These are phyloP conservation scores for Phytophthora aleatoria DNA, from an alignment of 352 stramenopile genomes.

Conservation along the genomic window DNA sequence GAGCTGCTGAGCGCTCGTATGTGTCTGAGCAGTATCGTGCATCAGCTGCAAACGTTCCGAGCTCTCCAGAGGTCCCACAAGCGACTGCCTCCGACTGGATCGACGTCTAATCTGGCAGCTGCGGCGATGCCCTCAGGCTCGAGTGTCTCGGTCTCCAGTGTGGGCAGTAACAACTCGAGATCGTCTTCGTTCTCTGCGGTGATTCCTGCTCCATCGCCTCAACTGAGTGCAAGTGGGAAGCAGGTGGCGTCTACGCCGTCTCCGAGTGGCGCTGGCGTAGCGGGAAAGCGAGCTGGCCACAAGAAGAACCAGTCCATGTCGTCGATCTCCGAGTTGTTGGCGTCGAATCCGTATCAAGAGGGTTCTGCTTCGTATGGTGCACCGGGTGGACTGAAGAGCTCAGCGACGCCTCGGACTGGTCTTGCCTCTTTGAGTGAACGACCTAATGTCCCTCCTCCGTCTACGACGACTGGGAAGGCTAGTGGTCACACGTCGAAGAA, in stretches of 20 bases:
- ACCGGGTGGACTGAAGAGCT: constrained; percentile 47
- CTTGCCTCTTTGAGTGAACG: constrained; percentile 75
- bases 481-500: constrained; percentile 22
- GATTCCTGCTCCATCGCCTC: constrained; percentile 32
- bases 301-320: constrained; percentile 92
- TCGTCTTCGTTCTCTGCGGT: constrained; percentile 47
- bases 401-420: constrained; percentile 66
- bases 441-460: constrained; percentile 34
- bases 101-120: constrained; percentile 32
- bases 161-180: constrained; percentile 41
- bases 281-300: constrained; percentile 69
- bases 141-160: constrained; percentile 37
- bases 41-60: constrained; percentile 75
- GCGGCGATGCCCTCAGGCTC: constrained; percentile 28
- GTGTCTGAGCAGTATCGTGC: constrained; percentile 73
- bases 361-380: constrained; percentile 41
- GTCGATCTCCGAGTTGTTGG: constrained; percentile 83
- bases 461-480: constrained; percentile 19
- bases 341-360: constrained; percentile 74
- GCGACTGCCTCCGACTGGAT: constrained; percentile 38
- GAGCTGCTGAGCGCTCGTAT: constrained; percentile 77
- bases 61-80: constrained; percentile 52
- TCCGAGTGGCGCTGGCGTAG: constrained; percentile 26
- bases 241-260: constrained; percentile 38
- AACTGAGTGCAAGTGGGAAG: constrained; percentile 38